These are phyloP conservation scores for Leccinellum rugosiceps DNA, from an alignment of 768 basidiomycete species.

Conservation along the genomic window DNA sequence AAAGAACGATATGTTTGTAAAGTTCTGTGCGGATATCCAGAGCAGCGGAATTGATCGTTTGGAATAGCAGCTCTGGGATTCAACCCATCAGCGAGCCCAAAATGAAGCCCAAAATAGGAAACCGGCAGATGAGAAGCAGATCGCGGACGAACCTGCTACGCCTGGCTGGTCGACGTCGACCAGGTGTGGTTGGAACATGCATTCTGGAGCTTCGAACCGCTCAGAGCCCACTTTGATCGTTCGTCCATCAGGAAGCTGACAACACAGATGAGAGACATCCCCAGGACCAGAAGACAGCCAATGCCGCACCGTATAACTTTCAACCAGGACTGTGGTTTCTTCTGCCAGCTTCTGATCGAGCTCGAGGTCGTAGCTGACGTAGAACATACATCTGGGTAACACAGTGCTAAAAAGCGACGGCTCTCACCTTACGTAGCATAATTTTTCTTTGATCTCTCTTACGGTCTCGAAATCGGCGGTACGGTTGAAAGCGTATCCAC, in stretches of 20 bases:
- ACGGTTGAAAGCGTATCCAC: slow-evolving; percentile 99
- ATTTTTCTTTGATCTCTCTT: slow-evolving; percentile 96
- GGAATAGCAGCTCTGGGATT: slow-evolving; percentile 85
- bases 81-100: not conserved
- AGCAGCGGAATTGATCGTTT: slow-evolving; percentile 89
- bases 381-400: not conserved
- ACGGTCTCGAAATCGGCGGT: slow-evolving; percentile 99
- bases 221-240: slow-evolving; percentile 97
- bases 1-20: slow-evolving; percentile 97
- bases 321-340: slow-evolving; percentile 94
- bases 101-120: not conserved
- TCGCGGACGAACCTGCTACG: slow-evolving; percentile 71
- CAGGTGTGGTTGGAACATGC: slow-evolving; percentile 99
- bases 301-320: slow-evolving; percentile 85
- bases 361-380: slow-evolving; percentile 87
- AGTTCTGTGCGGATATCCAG: slow-evolving; percentile 87
- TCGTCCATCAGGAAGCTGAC: slow-evolving; percentile 90
- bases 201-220: slow-evolving; percentile 98
- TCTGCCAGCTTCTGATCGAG: slow-evolving; percentile 90
- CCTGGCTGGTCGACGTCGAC: slow-evolving; percentile 97
- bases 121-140: not conserved
- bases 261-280: slow-evolving; percentile 3
- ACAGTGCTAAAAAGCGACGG: not conserved
- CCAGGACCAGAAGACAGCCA: not conserved
- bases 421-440: slow-evolving; percentile 91